Base-by-base conservation (phyloP, 2,329 filamentous ascomycete species). In the Epichloe glyceriae region DNA sequence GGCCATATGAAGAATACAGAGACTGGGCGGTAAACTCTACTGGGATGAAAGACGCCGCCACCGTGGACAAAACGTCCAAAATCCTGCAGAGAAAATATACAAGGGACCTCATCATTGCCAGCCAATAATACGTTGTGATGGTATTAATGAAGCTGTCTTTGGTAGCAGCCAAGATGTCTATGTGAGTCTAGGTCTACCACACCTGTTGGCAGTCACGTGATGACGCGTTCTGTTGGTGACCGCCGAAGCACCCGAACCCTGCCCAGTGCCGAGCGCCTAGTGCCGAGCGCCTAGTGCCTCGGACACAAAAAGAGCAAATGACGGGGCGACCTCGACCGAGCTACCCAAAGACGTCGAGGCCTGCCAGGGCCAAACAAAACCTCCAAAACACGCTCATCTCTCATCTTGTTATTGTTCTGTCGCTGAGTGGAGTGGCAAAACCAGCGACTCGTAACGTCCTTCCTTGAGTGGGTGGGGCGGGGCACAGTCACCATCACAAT, bases 21-120 rank as follows among this genome's bases (percentile, higher is more conserved):
- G 20, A 54, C 52, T 41, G 69, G 54, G 5, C 70, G 48, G 45
- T 19, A n/a, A 61, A 67, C 62, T 64, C 65, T 62, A 66, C 52
- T 61, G 26, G 10, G 15, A 42, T 30, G 10, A 30, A 4, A 11
- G 3, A 30, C 1, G 30, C 8, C 30, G 30, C 30, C 30, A 30
- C 1, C 30, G 10, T 30, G 30, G 30, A 4, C 30, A 11, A 30
- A 4, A 30, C 1, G 10, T 30, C 3, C 3, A 0, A 30, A 30
- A 30, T 30, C 30, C 30, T 30, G 30, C 30, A 30, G 30, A 30
- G 30, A 11, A 11, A 30, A 1, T 30, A 30, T 10, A 8, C 2
- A 30, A 11, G 30, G 30, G 30, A 30, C 3, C 30, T 10, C 10
- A 30, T 30, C 30, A 30, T 30, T 3, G 8, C 30, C 30, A 30